These are phyloP conservation scores for Cnidoscolus chayamansa DNA, from an alignment of 441 rosid species.

Conservation along the genomic window DNA sequence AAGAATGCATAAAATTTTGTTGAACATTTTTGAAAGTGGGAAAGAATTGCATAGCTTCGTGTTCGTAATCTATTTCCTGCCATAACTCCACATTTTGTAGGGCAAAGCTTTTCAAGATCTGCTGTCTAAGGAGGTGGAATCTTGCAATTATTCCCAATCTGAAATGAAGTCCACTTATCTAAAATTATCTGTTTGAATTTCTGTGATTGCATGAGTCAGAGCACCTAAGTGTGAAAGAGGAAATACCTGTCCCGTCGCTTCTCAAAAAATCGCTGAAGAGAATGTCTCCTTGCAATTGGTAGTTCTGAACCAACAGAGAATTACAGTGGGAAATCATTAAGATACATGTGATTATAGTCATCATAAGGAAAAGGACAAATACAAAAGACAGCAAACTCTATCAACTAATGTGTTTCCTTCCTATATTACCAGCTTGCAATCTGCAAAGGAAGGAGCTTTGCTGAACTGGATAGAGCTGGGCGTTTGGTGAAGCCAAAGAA, in stretches of 20 bases:
- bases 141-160: neutral
- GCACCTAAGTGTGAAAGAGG: neutral
- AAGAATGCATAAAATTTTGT: neutral
- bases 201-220: neutral
- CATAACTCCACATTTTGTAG: neutral
- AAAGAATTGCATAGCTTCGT: neutral
- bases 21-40: neutral
- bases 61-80: too few relatives aligned
- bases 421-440: conserved; percentile 65
- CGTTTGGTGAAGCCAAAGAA: conserved; percentile 50
- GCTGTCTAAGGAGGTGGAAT: neutral
- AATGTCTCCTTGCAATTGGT: conserved; percentile 84
- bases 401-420: conserved; percentile 3
- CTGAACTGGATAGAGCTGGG: conserved; percentile 41
- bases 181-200: neutral
- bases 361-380: neutral
- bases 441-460: conserved; percentile 55
- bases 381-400: conserved; percentile 9
- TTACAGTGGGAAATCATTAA: neutral
- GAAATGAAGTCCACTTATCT: neutral
- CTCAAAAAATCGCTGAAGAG: conserved; percentile 86
- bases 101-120: neutral
- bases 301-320: conserved; percentile 47
- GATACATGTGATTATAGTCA: conserved; percentile 1
- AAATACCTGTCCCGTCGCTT: conserved; percentile 84